Base-by-base conservation (phyloP, 1,139 yeast species). In the Blastobotrys arbuscula region DNA sequence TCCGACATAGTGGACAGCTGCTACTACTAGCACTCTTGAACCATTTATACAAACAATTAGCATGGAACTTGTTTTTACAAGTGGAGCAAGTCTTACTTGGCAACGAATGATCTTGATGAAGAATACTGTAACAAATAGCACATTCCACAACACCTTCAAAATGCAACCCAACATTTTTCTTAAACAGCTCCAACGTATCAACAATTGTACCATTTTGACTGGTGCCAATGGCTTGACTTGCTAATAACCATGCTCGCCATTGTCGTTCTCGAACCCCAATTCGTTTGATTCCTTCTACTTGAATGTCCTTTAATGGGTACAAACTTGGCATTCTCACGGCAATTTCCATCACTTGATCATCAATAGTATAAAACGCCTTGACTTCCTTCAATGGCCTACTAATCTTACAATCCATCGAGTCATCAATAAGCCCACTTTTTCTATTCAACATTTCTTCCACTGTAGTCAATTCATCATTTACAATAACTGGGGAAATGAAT, bases 41-140 rank as follows among this genome's bases (percentile, higher is more conserved):
- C 99, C 99, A 92, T 65, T 90, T 86, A 73, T 88, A 90, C 50
- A 92, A 74, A 74, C 99, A 92, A 10, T 94, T 96, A n/a, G 96
- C 84, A 65, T 92, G 99, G 74, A 90, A 92, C 66, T 84, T 87
- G 71, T 94, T 90, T 61, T 81, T 81, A 74, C 99, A 92, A 0
- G 96, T 89, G 13, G 84, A 74, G 68, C 99, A 92, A 5, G 77
- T 77, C 68, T 89, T 90, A 34, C 88, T 80, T 4, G 99, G 98
- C 53, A 92, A 75, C 3, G 96, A 84, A 61, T 86, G 85, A 61
- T 90, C 97, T 57, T 86, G 92, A 62, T 90, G 96, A 55, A 89
- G 72, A 55, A 90, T 84, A 3, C 95, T 83, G 64, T 90, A 92
- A 66, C 99, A 92, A 61, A 92, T 89, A 5, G 97, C 95, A 74